Conservation (phyloP, 2,329 filamentous ascomycete species). For the Epichloe uncinata region DNA sequence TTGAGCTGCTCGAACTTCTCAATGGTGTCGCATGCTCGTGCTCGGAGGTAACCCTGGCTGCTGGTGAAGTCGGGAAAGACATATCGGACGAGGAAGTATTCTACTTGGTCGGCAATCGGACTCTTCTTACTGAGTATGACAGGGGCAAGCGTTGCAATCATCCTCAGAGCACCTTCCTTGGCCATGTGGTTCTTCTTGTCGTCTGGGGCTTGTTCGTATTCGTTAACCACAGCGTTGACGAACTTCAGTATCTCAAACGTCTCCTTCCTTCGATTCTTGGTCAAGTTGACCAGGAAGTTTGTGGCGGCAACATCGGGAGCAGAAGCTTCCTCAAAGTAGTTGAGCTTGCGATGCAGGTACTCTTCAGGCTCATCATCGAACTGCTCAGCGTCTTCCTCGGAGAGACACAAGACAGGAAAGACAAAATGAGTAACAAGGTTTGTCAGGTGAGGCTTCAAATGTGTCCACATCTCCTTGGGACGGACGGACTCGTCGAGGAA, state of each 20-base stretch:
- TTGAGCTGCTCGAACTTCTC: slow-evolving; percentile 97
- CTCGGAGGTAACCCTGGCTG: slow-evolving; percentile 79
- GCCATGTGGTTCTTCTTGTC: slow-evolving; percentile 87
- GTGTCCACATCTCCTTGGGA: slow-evolving; percentile 92
- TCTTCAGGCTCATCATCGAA: slow-evolving; percentile 93
- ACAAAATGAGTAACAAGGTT: slow-evolving; percentile 89
- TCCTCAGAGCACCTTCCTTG: slow-evolving; percentile 90
- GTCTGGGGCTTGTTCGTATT: slow-evolving; percentile 73
- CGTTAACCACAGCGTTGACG: slow-evolving; percentile 87
- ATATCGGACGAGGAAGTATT: slow-evolving; percentile 96
- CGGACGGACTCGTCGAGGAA: slow-evolving; percentile 97
- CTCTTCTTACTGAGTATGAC: slow-evolving; percentile 97
- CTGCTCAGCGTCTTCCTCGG: slow-evolving; percentile 81
- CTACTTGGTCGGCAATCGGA: slow-evolving; percentile 91
- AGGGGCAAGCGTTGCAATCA: slow-evolving; percentile 90
- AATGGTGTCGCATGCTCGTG: slow-evolving; percentile 89
- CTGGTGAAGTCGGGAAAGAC: slow-evolving; percentile 98
- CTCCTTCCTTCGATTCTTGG: slow-evolving; percentile 88
- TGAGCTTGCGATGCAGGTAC: slow-evolving; percentile 92
- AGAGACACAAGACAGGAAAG: slow-evolving; percentile 89
- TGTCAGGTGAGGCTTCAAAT: slow-evolving; percentile 85
- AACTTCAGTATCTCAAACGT: slow-evolving; percentile 91
- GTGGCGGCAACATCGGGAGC: slow-evolving; percentile 91
- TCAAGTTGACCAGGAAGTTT: slow-evolving; percentile 90
- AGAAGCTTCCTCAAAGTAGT: slow-evolving; percentile 95